Conservation (phyloP, 306 rosid genomes). For the Hippophae gyantsensis region DNA sequence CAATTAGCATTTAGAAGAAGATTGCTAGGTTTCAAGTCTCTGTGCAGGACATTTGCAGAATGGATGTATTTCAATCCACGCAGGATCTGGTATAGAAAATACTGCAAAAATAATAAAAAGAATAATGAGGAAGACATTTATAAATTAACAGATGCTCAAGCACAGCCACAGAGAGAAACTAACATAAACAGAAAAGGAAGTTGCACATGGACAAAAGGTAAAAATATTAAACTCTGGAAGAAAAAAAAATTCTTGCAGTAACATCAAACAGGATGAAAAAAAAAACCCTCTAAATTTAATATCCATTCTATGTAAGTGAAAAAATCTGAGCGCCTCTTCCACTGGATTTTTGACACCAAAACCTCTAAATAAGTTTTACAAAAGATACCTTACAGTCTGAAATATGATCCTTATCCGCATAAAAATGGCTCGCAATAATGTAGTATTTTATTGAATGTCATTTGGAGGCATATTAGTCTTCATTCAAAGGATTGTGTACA, state of each 20-base stretch:
- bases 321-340: neutral
- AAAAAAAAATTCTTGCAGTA: neutral
- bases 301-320: neutral
- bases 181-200: slow-evolving; percentile 2
- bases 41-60: slow-evolving; percentile 91
- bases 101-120: slow-evolving; percentile 33
- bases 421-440: no score
- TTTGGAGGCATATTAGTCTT: no score
- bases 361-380: no score
- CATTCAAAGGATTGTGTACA: no score
- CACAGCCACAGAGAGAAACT: neutral
- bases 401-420: no score
- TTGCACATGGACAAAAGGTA: neutral
- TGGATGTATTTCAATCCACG: slow-evolving; percentile 97
- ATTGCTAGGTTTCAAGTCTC: slow-evolving; percentile 96
- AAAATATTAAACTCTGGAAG: neutral
- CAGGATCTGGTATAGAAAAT: slow-evolving; percentile 87
- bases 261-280: neutral
- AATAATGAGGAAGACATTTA: neutral
- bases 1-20: slow-evolving; percentile 90
- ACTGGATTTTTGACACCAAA: no score
- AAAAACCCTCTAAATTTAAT: neutral
- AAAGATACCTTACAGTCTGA: no score
- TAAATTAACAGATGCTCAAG: neutral
- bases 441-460: no score